Evolutionary conservation across 2,329 filamentous ascomycete genomes (phyloP), one percentile per base, ranked within the genome.

Genomic region (Aspergillus quadrilineatus): DNA sequence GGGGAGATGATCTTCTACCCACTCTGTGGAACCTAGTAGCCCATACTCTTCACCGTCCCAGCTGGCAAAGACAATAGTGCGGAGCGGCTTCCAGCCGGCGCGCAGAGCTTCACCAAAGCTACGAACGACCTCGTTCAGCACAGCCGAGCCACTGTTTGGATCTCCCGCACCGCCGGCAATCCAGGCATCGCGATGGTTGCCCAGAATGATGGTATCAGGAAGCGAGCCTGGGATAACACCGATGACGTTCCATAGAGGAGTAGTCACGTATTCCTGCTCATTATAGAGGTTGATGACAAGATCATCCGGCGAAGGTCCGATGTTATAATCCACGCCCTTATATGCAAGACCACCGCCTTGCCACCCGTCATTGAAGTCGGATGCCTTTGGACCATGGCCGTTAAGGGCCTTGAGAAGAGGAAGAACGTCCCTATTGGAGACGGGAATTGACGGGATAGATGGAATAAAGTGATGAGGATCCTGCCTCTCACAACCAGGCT

Each of bases 131-230:
- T 95, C 90, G 62, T 91, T 92, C 44, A 95, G 73, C 0, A 87
- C 85, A 4, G 90, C 89, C 14, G 88, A 92, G 59, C 90, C 90
- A 60, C 87, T 89, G 77, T 93, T 93, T 1, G 90, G 90, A 65
- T 95, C 90, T 10, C 81, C 89, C 14, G 89, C 89, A 26, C 90
- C 90, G n/a, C 90, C 90, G 17, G 87, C 87, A 66, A 93, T 88
- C 90, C 90, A 95, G 0, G 92, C 90, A 73, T 96, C 92, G 34
- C 92, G 85, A 69, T 96, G 92, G 68, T 96, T 96, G n/a, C 92
- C 92, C 32, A 97, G 77, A 3, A 99, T 82, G 45, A 99, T 80
- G 1, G 96, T 91, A 65, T 96, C 86, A 0, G 86, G 80, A 36
- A 94, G 85, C 0, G 88, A 89, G 8, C 93, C 94, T 66, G 96